Conservation (phyloP, 768 basidiomycete genomes). For the Pleurotus tuoliensis region DNA sequence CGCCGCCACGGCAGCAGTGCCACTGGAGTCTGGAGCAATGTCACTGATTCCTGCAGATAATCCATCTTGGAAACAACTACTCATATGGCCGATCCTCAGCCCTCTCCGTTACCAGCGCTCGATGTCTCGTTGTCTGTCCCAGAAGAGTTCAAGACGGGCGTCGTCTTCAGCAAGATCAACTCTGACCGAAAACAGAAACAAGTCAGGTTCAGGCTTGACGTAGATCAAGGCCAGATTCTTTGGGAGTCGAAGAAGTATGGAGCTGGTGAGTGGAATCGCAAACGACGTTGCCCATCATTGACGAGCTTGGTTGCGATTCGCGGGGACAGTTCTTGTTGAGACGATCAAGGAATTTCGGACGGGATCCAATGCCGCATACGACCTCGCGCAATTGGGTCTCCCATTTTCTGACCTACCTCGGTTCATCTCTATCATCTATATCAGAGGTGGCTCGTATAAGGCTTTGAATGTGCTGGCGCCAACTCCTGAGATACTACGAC, state of each 20-base stretch:
- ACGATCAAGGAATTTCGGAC: slow-evolving; percentile 87
- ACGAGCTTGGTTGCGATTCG: slow-evolving; percentile 15
- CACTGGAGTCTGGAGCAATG: no score
- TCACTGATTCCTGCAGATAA: not conserved
- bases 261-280: slow-evolving; percentile 55
- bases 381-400: slow-evolving; percentile 72
- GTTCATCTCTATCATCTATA: slow-evolving; percentile 88
- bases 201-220: slow-evolving; percentile 66
- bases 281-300: slow-evolving; percentile 10
- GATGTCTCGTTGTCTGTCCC: not conserved
- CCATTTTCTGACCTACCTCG: slow-evolving; percentile 63
- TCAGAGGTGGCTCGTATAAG: slow-evolving; percentile 75
- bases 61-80: not conserved
- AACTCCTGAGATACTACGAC: slow-evolving; percentile 43
- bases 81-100: not conserved
- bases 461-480: slow-evolving; percentile 81
- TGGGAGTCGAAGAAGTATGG: slow-evolving; percentile 73
- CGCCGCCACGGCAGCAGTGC: no score
- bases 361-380: slow-evolving; percentile 68
- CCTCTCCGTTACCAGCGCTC: not conserved
- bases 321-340: slow-evolving; percentile 71
- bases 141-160: not conserved
- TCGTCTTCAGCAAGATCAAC: slow-evolving; percentile 2
- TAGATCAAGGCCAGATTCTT: slow-evolving; percentile 76
- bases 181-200: slow-evolving; percentile 74